Evolutionary conservation across 495 filamentous ascomycete genomes (phyloP).

Genomic region (Apodospora peruviana): DNA sequence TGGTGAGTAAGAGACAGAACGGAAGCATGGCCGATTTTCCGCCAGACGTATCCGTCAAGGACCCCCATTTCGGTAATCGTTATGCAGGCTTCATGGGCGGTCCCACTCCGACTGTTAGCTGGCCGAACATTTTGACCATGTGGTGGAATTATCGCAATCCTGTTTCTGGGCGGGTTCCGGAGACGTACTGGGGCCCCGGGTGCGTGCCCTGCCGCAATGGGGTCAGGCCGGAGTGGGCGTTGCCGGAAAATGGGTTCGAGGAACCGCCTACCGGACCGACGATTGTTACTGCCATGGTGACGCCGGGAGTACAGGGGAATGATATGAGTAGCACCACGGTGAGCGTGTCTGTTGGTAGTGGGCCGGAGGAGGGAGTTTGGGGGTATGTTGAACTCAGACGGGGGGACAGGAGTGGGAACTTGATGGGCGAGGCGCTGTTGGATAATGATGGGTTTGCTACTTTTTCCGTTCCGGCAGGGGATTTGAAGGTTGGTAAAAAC

Average conservation of each 20-base stretch:
- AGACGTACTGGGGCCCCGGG: constrained; percentile 16
- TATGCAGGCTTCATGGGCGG: constrained; percentile 17
- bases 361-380: not conserved
- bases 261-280: constrained; percentile 6
- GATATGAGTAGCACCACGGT: not conserved
- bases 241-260: constrained; percentile 12
- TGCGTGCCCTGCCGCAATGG: constrained; percentile 19
- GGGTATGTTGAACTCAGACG: not conserved
- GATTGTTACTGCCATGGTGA: not conserved
- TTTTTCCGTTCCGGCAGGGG: not conserved
- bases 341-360: not conserved
- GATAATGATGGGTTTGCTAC: not conserved
- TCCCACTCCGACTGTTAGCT: constrained; percentile 4
- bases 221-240: constrained; percentile 7
- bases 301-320: not conserved
- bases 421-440: not conserved
- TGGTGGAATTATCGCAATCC: constrained; percentile 17
- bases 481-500: not conserved
- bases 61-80: constrained; percentile 1
- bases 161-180: constrained; percentile 11
- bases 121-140: constrained; percentile 16
- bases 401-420: not conserved
- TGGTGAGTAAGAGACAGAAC: not conserved
- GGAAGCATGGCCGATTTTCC: not conserved
- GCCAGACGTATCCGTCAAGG: not conserved